Evolutionary conservation across 176 grass and related monocot species (phyloP).

Genomic region (Triticum dicoccoides): DNA sequence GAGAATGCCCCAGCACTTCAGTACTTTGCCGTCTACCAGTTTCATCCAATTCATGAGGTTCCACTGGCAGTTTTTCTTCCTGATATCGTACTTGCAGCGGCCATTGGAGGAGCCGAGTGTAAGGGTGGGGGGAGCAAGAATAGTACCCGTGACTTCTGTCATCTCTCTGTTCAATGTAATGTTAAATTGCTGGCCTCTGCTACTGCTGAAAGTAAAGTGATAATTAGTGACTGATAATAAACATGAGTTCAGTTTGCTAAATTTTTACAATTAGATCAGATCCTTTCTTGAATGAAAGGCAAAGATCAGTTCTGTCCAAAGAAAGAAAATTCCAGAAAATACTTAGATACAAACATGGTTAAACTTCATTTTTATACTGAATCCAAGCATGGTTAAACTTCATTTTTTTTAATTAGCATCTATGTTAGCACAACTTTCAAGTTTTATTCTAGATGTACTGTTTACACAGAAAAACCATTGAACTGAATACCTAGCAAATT

Average conservation of each 20-base stretch:
- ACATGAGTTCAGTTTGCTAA: neutral
- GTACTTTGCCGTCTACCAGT: constrained; percentile 27
- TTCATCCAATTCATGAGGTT: constrained; percentile 12
- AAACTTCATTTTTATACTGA: no score
- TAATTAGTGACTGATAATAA: constrained; percentile 3
- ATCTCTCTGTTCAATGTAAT: constrained; percentile 28
- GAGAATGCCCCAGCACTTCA: constrained; percentile 36
- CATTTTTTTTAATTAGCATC: neutral
- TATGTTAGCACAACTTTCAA: constrained; percentile 1
- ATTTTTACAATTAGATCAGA: neutral
- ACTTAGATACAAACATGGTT: neutral
- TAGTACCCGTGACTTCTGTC: constrained; percentile 44
- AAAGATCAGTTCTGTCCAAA: neutral
- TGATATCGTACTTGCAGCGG: neutral
- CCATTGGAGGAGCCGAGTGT: neutral
- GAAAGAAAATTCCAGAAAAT: neutral
- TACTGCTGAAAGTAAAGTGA: constrained; percentile 29
- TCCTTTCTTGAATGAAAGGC: neutral
- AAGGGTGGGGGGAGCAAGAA: constrained; percentile 36
- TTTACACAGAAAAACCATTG: neutral
- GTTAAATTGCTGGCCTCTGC: constrained; percentile 15
- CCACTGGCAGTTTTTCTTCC: constrained; percentile 34
- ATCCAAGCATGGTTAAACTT: neutral
- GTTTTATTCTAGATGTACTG: neutral
- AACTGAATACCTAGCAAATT: neutral